A percentile compares a stretch with the other conserved stretches of the same genome.
phyloP scores from a whole-genome alignment of 176 grass and related monocot species.

The Carex kokanica region DNA sequence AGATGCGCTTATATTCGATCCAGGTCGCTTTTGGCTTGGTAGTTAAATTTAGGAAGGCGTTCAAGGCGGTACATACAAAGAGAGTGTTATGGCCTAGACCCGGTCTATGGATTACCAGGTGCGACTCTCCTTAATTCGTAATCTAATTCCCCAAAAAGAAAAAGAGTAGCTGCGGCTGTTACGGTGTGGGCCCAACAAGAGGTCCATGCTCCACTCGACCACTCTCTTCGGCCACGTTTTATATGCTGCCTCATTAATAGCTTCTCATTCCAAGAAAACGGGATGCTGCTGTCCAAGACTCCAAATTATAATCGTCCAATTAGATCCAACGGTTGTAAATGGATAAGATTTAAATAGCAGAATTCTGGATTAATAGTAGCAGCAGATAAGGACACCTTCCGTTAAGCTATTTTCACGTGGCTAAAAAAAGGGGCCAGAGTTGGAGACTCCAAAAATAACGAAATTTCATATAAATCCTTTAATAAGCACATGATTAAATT shows the following conservation, averaged over 20 bases:
- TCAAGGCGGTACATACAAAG: neutral
- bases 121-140: neutral
- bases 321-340: neutral
- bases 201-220: neutral
- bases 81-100: neutral
- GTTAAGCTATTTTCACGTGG: neutral
- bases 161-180: neutral
- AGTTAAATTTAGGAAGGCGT: neutral
- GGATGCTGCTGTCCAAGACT: neutral
- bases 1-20: neutral
- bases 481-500: no score
- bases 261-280: neutral
- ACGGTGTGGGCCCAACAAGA: neutral
- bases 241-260: neutral
- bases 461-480: no score
- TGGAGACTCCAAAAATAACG: neutral
- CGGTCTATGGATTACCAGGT: neutral
- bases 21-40: neutral
- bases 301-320: neutral
- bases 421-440: neutral
- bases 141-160: neutral
- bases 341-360: neutral
- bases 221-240: neutral
- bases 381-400: neutral
- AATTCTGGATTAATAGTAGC: neutral